Base-by-base conservation (phyloP, 2,329 filamentous ascomycete genomes). In the Xylaria sp. region DNA sequence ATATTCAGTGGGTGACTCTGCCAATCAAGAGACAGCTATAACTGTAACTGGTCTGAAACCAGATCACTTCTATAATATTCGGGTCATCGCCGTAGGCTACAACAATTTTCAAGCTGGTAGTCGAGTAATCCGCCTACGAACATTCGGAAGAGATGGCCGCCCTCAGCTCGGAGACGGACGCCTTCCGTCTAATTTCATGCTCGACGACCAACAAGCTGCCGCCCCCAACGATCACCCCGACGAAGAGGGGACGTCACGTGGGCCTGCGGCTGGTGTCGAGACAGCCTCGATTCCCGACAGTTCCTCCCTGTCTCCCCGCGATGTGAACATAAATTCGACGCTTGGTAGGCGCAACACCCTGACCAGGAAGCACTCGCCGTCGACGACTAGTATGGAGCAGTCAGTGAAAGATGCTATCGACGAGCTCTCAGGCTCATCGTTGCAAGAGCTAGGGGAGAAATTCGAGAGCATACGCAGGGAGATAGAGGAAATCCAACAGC, bases 81-180 rank as follows among this genome's bases (percentile, higher is more conserved):
- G 95, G 69, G 93, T 98, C 63, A 92, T 98, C 74, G 94, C 95
- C 48, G 92, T 98, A 63, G 97, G 95, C 58, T 89, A 91, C 37
- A 94, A 94, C 74, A 97, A 96, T 80, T 98, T 98, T 76, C 94
- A 97, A 78, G 94, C 94, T 0, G 92, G 93, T 46, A 98, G 96
- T 79, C 87, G 90, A 5, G 89, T 97, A 46, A 90, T 98, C 72
- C 92, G 96, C 64, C 85, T 99, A 64, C 89, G 92, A 75, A 98
- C 96, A 56, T 90, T 88, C 79, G 87, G 84, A 77, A 85, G 83
- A 74, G 90, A 91, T 80, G 89, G 89, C 64, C 86, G 86, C 37
- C 89, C 89, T n/a, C 83, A 86, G 48, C 82, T 90, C 18, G 87
- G 86, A 54, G 86, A 86, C 73, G 84, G 85, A 1, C 84, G 87